Evolutionary conservation across 345 rosid genomes (phyloP).

Genomic region (Rhodomyrtus tomentosa): DNA sequence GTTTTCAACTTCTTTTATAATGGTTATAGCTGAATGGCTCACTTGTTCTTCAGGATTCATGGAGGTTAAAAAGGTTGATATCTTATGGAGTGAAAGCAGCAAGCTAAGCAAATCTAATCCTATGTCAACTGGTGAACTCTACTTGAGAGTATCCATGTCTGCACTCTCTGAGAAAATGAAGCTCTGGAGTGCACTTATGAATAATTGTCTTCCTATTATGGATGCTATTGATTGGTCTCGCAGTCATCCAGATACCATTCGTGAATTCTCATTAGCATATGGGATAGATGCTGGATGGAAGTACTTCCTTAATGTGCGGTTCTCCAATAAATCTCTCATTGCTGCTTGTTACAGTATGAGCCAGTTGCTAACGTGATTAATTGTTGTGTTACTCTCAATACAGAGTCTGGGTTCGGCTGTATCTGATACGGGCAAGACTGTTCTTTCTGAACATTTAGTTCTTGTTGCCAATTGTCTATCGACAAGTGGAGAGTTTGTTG

Average conservation of each 20-base stretch:
- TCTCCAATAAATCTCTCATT: neutral
- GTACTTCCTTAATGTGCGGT: conserved; percentile 52
- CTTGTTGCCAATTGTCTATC: conserved; percentile 64
- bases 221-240: conserved; percentile 78
- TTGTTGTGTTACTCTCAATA: neutral
- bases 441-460: conserved; percentile 60
- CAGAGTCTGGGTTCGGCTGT: conserved; percentile 77
- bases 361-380: neutral
- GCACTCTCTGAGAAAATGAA: conserved; percentile 26
- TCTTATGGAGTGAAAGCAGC: conserved; percentile 58
- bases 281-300: conserved; percentile 75
- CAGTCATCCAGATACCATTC: conserved; percentile 82
- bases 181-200: conserved; percentile 54
- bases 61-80: conserved; percentile 70
- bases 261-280: conserved; percentile 50
- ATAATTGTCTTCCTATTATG: conserved; percentile 52
- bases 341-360: neutral
- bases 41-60: conserved; percentile 36
- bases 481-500: conserved; percentile 80
- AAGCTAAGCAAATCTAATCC: conserved; percentile 21
- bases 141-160: conserved; percentile 58
- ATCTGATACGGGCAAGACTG: conserved; percentile 63
- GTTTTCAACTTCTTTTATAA: neutral
- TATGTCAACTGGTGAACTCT: conserved; percentile 48
- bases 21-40: conserved; percentile 1